phyloP scores from a whole-genome alignment of 148 eudicot genomes.

The Oxyria digyna region DNA sequence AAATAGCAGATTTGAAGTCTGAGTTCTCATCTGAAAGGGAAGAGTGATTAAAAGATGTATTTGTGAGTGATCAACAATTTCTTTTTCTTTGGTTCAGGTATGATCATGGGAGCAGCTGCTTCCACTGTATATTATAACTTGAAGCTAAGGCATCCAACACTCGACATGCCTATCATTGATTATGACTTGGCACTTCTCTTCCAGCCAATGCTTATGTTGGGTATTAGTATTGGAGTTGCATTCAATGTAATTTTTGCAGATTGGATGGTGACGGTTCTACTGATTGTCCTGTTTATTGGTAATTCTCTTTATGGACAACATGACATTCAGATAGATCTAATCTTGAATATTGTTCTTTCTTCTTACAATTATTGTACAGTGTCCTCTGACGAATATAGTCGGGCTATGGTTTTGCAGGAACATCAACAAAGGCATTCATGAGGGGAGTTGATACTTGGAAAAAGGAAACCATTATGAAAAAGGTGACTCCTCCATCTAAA shows the following conservation, averaged over 20 bases:
- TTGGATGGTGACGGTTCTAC: slow-evolving; percentile 90
- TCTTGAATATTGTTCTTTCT: background rate
- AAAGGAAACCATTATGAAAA: slow-evolving; percentile 60
- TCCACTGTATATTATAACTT: slow-evolving; percentile 82
- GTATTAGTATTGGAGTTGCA: slow-evolving; percentile 86
- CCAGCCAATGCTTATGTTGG: slow-evolving; percentile 97
- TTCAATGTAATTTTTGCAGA: slow-evolving; percentile 88
- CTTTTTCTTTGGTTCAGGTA: slow-evolving; percentile 36
- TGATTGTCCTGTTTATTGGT: slow-evolving; percentile 75
- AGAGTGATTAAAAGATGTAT: too few species aligned
- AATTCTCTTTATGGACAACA: slow-evolving; percentile 8
- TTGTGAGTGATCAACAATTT: background rate
- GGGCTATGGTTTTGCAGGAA: slow-evolving; percentile 31
- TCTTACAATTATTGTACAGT: too few species aligned
- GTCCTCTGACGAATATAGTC: background rate
- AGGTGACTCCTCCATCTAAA: slow-evolving; percentile 21
- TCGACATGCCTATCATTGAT: slow-evolving; percentile 86
- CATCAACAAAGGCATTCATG: slow-evolving; percentile 61
- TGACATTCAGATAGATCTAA: background rate
- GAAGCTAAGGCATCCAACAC: slow-evolving; percentile 75
- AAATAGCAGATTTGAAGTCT: background rate
- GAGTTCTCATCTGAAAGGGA: too few species aligned
- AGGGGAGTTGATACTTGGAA: slow-evolving; percentile 82
- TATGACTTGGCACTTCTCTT: slow-evolving; percentile 87
- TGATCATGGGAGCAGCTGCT: slow-evolving; percentile 92